Evolutionary conservation across 2,329 filamentous ascomycete genomes (phyloP).

Genomic region (Penicillium brasilianum): DNA sequence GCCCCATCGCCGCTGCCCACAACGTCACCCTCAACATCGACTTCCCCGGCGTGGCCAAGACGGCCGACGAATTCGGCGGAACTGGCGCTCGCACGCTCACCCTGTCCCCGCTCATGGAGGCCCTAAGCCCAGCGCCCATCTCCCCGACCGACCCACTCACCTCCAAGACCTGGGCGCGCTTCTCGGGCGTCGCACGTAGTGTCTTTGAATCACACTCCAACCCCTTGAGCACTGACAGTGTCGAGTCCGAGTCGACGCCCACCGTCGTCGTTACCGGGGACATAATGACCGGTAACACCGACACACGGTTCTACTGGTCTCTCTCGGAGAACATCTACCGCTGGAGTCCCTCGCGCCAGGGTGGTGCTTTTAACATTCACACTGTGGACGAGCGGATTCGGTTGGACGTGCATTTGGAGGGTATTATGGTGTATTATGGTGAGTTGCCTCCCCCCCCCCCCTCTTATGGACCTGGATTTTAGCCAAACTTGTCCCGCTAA

Average conservation of each 20-base stretch:
- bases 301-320: constrained; percentile 59
- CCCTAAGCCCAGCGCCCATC: constrained; percentile 40
- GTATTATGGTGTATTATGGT: constrained; percentile 50
- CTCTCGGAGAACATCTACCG: constrained; percentile 60
- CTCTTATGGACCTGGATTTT: neutral
- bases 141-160: constrained; percentile 40
- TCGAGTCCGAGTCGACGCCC: constrained; percentile 29
- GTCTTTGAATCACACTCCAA: constrained; percentile 44
- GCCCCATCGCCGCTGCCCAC: constrained; percentile 55
- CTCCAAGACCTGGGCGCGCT: constrained; percentile 42
- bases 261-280: constrained; percentile 50
- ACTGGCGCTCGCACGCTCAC: constrained; percentile 35
- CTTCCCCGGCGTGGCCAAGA: constrained; percentile 44
- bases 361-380: constrained; percentile 53
- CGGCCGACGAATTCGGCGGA: constrained; percentile 9
- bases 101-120: constrained; percentile 36
- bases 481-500: neutral
- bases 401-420: constrained; percentile 51
- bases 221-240: constrained; percentile 28
- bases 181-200: constrained; percentile 48
- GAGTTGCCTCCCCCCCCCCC: neutral
- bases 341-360: constrained; percentile 55
- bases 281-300: constrained; percentile 60
- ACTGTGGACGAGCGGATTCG: constrained; percentile 57
- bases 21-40: constrained; percentile 53